phyloP scores from a whole-genome alignment of 2,329 filamentous ascomycete genomes.

The Trichophyton simii region DNA sequence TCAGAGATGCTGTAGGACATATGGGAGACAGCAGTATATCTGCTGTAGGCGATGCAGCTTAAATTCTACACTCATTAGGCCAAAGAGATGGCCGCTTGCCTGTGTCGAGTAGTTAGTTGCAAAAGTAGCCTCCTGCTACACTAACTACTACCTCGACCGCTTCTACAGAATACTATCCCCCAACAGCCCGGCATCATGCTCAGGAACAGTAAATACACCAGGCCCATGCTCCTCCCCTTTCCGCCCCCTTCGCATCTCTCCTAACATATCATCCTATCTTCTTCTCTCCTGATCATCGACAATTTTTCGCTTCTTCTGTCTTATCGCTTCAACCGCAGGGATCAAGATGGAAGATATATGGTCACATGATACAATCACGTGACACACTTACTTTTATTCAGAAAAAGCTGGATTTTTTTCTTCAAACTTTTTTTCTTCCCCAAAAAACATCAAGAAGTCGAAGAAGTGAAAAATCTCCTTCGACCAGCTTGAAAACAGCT shows the following conservation, averaged over 20 bases:
- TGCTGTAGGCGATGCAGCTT: no score
- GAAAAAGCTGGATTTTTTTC: background rate
- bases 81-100: no score
- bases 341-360: background rate
- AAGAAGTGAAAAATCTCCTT: background rate
- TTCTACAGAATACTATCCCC: background rate
- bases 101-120: no score
- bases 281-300: background rate
- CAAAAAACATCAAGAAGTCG: background rate
- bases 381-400: background rate
- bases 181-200: no score
- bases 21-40: no score
- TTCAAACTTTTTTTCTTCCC: background rate
- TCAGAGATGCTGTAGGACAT: no score
- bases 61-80: no score
- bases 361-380: background rate
- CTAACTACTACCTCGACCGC: no score
- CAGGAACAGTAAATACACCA: no score
- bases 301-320: background rate
- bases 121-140: no score
- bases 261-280: background rate
- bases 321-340: background rate
- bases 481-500: background rate
- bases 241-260: no score
- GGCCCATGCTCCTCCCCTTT: no score